phyloP scores from a whole-genome alignment of 345 rosid species.

The Sonneratia alba region DNA sequence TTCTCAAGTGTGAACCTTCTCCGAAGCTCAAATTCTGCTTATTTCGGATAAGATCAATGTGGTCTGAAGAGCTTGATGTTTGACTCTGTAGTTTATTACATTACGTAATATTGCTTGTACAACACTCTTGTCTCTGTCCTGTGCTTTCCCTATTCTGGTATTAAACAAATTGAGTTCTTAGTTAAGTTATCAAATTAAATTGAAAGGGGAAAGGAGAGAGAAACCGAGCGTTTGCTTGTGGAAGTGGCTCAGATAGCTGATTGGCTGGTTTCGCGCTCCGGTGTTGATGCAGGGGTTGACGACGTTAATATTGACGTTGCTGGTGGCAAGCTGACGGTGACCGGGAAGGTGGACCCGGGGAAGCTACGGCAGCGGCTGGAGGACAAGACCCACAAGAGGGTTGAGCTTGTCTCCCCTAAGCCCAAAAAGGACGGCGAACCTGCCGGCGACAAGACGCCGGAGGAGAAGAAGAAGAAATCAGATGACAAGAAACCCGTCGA shows the following conservation, averaged over 20 bases:
- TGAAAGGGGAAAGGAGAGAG: too few relatives aligned
- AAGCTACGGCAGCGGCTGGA: slow-evolving; percentile 24
- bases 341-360: slow-evolving; percentile 31
- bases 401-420: slow-evolving; percentile 28
- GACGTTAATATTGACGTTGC: slow-evolving; percentile 21
- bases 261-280: neutral
- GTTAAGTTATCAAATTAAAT: too few relatives aligned
- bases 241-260: too few relatives aligned
- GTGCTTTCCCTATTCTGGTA: too few relatives aligned
- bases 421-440: slow-evolving; percentile 20
- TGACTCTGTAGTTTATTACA: too few relatives aligned
- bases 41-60: too few relatives aligned
- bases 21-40: too few relatives aligned
- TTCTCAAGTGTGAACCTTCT: too few relatives aligned
- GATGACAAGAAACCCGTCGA: slow-evolving; percentile 23
- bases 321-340: slow-evolving; percentile 27
- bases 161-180: too few relatives aligned
- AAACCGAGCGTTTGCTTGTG: neutral
- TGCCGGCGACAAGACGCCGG: slow-evolving; percentile 36
- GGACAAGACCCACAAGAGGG: slow-evolving; percentile 21
- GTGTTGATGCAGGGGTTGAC: slow-evolving; percentile 26
- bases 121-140: too few relatives aligned
- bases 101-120: too few relatives aligned
- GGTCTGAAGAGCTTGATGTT: too few relatives aligned
- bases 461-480: slow-evolving; percentile 6